Base-by-base conservation (phyloP, 352 stramenopile species). In the Phytophthora pisi region DNA sequence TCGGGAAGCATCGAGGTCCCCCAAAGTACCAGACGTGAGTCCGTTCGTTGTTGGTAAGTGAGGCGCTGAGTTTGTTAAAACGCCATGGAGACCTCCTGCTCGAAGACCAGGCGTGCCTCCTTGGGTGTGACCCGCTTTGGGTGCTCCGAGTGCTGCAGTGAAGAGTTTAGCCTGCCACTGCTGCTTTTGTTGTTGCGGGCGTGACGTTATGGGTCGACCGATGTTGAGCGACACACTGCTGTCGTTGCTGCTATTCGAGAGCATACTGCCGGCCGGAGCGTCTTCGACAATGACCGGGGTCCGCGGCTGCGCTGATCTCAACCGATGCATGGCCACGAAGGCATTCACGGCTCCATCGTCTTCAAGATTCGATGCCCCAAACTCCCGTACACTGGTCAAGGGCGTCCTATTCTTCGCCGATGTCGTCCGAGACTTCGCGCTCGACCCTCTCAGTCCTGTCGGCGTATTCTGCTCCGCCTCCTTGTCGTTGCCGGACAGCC, bases 371-470 rank as follows among this genome's bases (percentile, higher is more conserved):
- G 20, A 18, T n/a, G 10, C 15, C 26, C 24, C 24, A 28, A 49
- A 51, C 40, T 67, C 67, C 10, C 51, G 61, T 9, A 75, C 31
- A 34, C 24, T 66, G 0, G 20, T 51, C 18, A 71, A 36, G 13
- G 53, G 28, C 3, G 45, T 65, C 15, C 20, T 46, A 3, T 38
- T 24, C 24, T 64, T 75, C 3, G 57, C 63, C 1, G 63, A 75
- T 26, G 56, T 13, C 11, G 20, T 31, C 10, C 68, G 64, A 51
- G 68, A 75, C 53, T 72, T 75, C 9, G 68, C 63, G 18, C 63
- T 75, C 16, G 57, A 61, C 15, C 8, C 64, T 51, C 66, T 52
- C n/a, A 60, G 28, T 16, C 42, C 54, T 15, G 56, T 63, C 0
- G 66, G 50, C 0, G 55, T 66, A 11, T 64, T 71, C 4, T 40